Evolutionary conservation across 164 flowering plant species (phyloP).

Genomic region (Santalum album): DNA sequence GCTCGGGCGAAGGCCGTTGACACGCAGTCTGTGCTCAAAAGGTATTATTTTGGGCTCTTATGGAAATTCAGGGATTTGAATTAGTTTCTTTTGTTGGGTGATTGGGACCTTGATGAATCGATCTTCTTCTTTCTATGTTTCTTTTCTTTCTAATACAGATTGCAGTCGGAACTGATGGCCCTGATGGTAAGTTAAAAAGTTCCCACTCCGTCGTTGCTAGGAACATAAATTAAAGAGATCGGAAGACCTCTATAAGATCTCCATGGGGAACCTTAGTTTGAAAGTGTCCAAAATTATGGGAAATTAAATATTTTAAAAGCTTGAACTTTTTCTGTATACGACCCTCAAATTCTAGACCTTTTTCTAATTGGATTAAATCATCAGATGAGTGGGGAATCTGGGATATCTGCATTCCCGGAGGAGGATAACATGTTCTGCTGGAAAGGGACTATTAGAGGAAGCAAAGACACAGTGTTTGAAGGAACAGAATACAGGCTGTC

Average conservation of each 20-base stretch:
- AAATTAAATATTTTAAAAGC: neutral
- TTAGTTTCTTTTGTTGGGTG: neutral
- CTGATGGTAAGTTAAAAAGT: constrained; percentile 37
- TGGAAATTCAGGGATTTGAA: neutral
- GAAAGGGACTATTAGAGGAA: constrained; percentile 92
- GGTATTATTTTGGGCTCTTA: constrained; percentile 17
- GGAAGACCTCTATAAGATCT: neutral
- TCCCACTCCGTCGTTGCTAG: neutral
- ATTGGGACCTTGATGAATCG: neutral
- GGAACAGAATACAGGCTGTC: constrained; percentile 80
- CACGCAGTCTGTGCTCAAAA: constrained; percentile 52
- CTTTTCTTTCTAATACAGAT: constrained; percentile 22
- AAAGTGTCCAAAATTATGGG: too few species aligned
- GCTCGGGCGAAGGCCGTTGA: constrained; percentile 43
- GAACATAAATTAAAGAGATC: too few species aligned
- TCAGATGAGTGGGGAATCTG: constrained; percentile 82
- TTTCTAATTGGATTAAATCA: neutral
- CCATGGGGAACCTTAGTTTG: too few species aligned
- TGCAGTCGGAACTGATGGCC: constrained; percentile 59
- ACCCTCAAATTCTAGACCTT: too few species aligned
- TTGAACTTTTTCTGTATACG: neutral
- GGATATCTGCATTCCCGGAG: constrained; percentile 86
- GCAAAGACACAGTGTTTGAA: constrained; percentile 91
- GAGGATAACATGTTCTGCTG: constrained; percentile 90
- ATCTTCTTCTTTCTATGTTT: neutral